Evolutionary conservation across 148 eudicot genomes (phyloP), one percentile per base, ranked within the genome.

Genomic region (Silene latifolia): DNA sequence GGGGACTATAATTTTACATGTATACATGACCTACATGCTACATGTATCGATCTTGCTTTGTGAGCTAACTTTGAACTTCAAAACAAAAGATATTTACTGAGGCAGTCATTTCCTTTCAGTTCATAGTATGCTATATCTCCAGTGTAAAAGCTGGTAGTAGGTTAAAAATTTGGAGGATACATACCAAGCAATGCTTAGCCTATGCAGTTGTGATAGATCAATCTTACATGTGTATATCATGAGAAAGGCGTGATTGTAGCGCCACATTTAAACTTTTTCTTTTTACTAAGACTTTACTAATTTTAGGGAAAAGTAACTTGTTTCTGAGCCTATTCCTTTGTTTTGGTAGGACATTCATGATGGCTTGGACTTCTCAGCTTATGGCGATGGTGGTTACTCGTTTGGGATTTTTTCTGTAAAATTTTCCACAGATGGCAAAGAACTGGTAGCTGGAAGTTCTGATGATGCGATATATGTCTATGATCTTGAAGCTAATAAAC

Each of bases 381-480:
- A 46, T 27, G 77, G 71, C 70, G 86, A 81, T 71, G 87, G 87
- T 11, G 87, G 84, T 2, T 83, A 84, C 58, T 65, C 82, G n/a
- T 89, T 91, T 78, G 92, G 90, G 48, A 88, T 93, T 46, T 93
- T 93, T 69, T 89, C 98, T 69, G 87, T 93, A 42, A 93, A 93
- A 68, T 93, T 88, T 69, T 91, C 98, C 63, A 91, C 75, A 58
- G 94, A 93, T 84, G 98, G 98, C 69, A 86, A 85, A 75, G 98
- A 93, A 73, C 80, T 93, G 82, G 95, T 93, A 32, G 98, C 97
- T 61, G 97, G 86, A 67, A 89, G 95, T 72, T 87, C 83, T 74
- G 93, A 87, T 72, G 64, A 83, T 21, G 84, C 91, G 17, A 89
- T 93, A 77, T 88, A 89, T 82, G 85, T 91, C 65, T 93, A 89